Evolutionary conservation across 139 green algal genomes (phyloP).

Genomic region (Chlorella sp.): DNA sequence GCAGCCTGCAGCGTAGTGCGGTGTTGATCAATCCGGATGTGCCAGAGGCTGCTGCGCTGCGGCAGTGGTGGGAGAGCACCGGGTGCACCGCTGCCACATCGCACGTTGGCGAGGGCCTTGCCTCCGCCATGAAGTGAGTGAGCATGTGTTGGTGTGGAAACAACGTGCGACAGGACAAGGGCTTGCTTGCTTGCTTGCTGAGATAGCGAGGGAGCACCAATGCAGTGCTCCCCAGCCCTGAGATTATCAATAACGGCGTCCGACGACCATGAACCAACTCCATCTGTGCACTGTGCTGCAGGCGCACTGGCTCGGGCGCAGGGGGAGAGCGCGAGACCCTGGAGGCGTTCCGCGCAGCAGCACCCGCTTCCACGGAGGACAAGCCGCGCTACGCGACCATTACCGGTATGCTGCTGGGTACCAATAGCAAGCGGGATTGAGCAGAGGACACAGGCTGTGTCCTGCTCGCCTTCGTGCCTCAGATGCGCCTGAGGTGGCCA

Average conservation of each 20-base stretch:
- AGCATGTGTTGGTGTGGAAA: too few species aligned
- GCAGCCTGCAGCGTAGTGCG: slow-evolving; percentile 45
- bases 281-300: too few species aligned
- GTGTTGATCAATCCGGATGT: slow-evolving; percentile 68
- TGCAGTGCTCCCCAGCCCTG: too few species aligned
- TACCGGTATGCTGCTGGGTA: background rate
- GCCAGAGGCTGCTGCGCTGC: slow-evolving; percentile 55
- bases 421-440: too few species aligned
- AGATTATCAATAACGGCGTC: too few species aligned
- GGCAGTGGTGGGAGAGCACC: slow-evolving; percentile 67
- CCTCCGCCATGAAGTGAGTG: slow-evolving; percentile 19
- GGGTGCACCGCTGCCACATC: slow-evolving; percentile 50
- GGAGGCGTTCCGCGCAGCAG: background rate
- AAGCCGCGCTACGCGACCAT: slow-evolving; percentile 37
- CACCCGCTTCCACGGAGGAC: slow-evolving; percentile 12
- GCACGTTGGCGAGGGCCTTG: slow-evolving; percentile 69
- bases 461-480: too few species aligned
- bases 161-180: too few species aligned
- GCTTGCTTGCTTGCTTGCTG: too few species aligned
- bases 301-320: background rate
- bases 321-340: background rate
- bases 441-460: too few species aligned
- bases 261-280: too few species aligned
- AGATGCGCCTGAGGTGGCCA: too few species aligned
- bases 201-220: too few species aligned